Evolutionary conservation across 2,329 filamentous ascomycete genomes (phyloP).

Genomic region (Colletotrichum lini): DNA sequence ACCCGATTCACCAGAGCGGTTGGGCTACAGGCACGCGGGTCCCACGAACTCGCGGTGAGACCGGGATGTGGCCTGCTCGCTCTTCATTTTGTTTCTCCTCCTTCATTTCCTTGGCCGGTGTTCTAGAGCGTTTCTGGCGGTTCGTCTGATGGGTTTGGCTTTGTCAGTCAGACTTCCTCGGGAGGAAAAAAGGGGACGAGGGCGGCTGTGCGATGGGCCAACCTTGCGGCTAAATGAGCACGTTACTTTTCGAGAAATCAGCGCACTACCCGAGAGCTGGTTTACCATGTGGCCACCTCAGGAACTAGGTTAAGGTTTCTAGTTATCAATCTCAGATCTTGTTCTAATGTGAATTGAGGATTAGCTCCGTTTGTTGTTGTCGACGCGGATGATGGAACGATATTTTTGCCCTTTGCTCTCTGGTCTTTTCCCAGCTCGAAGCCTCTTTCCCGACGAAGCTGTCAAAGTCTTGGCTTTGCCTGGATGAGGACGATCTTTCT

Average conservation of each 20-base stretch:
- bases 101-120: constrained; percentile 25
- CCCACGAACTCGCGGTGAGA: constrained; percentile 12
- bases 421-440: background rate
- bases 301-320: constrained; percentile 4
- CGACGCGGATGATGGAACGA: background rate
- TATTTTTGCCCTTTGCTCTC: background rate
- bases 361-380: background rate
- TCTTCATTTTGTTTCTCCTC: constrained; percentile 28
- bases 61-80: constrained; percentile 22
- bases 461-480: constrained; percentile 36
- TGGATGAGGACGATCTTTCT: constrained; percentile 34
- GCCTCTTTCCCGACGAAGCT: background rate
- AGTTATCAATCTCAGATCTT: background rate
- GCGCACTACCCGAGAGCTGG: constrained; percentile 7
- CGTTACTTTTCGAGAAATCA: constrained; percentile 22
- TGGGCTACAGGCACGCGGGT: constrained; percentile 7
- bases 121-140: constrained; percentile 16
- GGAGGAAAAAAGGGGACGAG: background rate
- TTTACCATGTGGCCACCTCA: too few species aligned
- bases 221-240: constrained; percentile 23
- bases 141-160: constrained; percentile 20
- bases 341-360: background rate
- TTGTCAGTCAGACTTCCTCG: constrained; percentile 6
- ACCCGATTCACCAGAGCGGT: background rate
- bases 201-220: constrained; percentile 4